Conservation (phyloP, 2,329 filamentous ascomycete genomes). For the Diaporthe sp. region DNA sequence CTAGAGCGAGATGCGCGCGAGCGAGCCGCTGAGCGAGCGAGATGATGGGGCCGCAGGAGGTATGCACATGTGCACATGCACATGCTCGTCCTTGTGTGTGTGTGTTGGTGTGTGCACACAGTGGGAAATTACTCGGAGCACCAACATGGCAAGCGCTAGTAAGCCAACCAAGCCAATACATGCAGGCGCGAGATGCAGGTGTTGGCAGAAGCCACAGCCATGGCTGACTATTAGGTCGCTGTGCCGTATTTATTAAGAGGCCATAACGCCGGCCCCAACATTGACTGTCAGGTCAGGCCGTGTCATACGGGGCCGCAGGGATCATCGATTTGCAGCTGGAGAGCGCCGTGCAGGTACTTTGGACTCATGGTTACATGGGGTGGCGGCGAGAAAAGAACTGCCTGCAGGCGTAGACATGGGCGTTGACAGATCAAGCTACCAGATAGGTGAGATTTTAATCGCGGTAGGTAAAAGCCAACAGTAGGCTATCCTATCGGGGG, state of each 20-base stretch:
- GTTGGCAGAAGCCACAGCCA: conserved; percentile 25
- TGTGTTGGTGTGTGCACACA: neutral
- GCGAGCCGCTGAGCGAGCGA: conserved; percentile 12
- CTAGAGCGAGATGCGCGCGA: conserved; percentile 15
- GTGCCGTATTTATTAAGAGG: conserved; percentile 17
- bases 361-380: neutral
- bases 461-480: neutral
- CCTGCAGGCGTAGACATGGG: neutral
- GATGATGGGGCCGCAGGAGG: neutral
- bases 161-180: conserved; percentile 31
- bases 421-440: conserved; percentile 6
- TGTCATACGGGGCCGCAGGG: conserved; percentile 14
- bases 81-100: conserved; percentile 1
- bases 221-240: conserved; percentile 19
- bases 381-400: neutral
- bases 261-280: conserved; percentile 3
- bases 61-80: conserved; percentile 24
- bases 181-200: conserved; percentile 22
- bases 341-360: neutral
- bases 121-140: conserved; percentile 21
- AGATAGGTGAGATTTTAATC: neutral
- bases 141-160: conserved; percentile 20
- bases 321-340: neutral
- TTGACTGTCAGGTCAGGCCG: neutral
- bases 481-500: neutral